Evolutionary conservation across 2,329 filamentous ascomycete species (phyloP), one percentile per base, ranked within the genome.

Genomic region (Alternaria novae-zelandiae): DNA sequence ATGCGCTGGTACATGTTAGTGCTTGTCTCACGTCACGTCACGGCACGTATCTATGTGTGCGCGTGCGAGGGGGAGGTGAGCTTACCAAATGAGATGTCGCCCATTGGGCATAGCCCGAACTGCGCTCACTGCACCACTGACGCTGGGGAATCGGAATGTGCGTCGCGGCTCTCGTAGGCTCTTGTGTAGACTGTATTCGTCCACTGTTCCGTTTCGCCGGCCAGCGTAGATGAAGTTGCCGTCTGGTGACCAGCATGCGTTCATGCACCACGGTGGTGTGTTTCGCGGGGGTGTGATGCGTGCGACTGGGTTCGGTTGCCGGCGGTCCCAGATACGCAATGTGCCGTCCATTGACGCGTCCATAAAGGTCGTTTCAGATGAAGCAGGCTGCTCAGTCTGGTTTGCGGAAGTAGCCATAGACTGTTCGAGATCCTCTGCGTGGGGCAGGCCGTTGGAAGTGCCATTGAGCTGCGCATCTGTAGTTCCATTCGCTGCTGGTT

Each of bases 241-340:
- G 77, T 97, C 92, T 0, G 94, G 94, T 58, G 91, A 95, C 96
- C 96, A 99, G 82, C 94, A 97, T 1, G 94, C 93, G 69, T 93
- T 94, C 89, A 97, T 97, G 80, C 95, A 98, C 95, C 95, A 99
- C 0, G 95, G 96, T 1, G 96, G 95, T 1, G 93, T 92, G 17
- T 89, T 89, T 11, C 89, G 87, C 11, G 89, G 85, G 17, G 91
- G 92, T 1, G 86, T 85, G 60, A 98, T 95, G 26, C 90, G 89
- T 3, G 96, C 94, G 2, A 97, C 86, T 0, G 95, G 91, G 36
- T 90, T 87, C 1, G 87, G 87, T 66, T 91, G 88, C 20, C 96
- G 89, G 4, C 90, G 85, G 74, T 99, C 97, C 95, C 96, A 99
- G 69, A 99, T 89, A n/a, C 94, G 90, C 47, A 99, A 85, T 0